Evolutionary conservation across 1,139 yeast species (phyloP), one percentile per base, ranked within the genome.

Genomic region (Spathaspora sp.): DNA sequence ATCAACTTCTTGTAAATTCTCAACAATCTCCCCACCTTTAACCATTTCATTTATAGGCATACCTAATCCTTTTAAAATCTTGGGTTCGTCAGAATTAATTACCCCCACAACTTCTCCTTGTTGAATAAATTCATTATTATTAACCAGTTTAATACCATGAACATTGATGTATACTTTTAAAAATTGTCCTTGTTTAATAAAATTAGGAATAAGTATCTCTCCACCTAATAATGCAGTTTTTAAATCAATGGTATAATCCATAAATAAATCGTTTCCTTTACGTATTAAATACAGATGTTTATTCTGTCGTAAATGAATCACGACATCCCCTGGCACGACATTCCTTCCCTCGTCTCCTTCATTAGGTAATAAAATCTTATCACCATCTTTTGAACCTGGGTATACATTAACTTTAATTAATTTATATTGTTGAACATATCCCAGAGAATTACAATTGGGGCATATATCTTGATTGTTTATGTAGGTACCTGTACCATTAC

Each of bases 261-360:
- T 67, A 50, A 67, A 71, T 43, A 82, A 60, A 55, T 82, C 80
- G 42, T 74, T 62, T 45, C 69, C 79, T 47, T 67, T 69, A 56
- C 90, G 72, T 17, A 73, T 70, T 56, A 83, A 78, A 41, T 52
- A 64, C 4, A 64, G 63, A 52, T 74, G 77, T 2, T 63, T 56
- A 1, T 57, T 51, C 52, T 73, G 72, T 16, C 63, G 60, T 39
- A 74, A 51, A 41, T 67, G 69, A 4, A 85, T 76, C 2, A 84
- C 65, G 7, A 85, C 84, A 59, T 85, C 88, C 2, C 91, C 91
- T 0, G 90, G 87, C 1, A 76, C 64, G 2, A 81, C 66, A 51
- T 75, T 72, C 31, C 76, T 64, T 0, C 84, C 85, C 58, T 84
- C 86, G 54, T 85, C 90, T 0, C 84, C 87, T 53, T 80, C 84